Conservation (phyloP, 2,329 filamentous ascomycete genomes). For the Mycosphaerella sp. region DNA sequence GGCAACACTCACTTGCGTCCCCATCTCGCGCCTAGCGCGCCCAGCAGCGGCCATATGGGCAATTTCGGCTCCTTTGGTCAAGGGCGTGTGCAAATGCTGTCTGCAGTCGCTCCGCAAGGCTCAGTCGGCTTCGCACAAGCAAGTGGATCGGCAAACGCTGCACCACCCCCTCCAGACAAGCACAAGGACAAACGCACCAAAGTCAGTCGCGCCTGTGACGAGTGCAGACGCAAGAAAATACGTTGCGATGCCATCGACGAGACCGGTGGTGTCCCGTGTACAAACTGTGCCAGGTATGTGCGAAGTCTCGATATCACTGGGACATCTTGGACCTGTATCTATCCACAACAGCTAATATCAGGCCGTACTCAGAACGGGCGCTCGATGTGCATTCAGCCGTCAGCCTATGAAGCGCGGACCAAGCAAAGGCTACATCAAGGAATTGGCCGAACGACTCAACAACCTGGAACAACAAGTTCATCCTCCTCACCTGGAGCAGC, state of each 20-base stretch:
- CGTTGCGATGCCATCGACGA: slow-evolving; percentile 79
- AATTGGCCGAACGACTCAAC: slow-evolving; percentile 77
- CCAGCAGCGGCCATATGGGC: not conserved
- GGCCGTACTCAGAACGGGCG: slow-evolving; percentile 45
- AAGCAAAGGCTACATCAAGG: slow-evolving; percentile 92
- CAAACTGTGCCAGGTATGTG: slow-evolving; percentile 54
- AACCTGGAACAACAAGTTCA: slow-evolving; percentile 71
- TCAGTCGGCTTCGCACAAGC: slow-evolving; percentile 22
- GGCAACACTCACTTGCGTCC: not conserved
- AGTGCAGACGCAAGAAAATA: slow-evolving; percentile 81
- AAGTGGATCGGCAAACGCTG: slow-evolving; percentile 20
- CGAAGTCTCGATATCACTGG: not conserved
- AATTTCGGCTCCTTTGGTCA: not conserved
- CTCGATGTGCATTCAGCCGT: slow-evolving; percentile 76
- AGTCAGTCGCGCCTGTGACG: slow-evolving; percentile 82
- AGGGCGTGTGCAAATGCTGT: not conserved
- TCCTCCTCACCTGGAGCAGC: slow-evolving; percentile 25
- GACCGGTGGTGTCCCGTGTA: slow-evolving; percentile 65
- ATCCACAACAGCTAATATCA: not conserved
- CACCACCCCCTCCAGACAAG: slow-evolving; percentile 14
- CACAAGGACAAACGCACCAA: slow-evolving; percentile 62
- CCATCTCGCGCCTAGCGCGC: not conserved
- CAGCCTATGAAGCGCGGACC: slow-evolving; percentile 74
- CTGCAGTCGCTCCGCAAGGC: slow-evolving; percentile 15
- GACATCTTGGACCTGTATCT: slow-evolving; percentile 43